These are phyloP conservation scores for Pythium rhizo-oryzae DNA, from an alignment of 352 stramenopile genomes.

Conservation along the genomic window DNA sequence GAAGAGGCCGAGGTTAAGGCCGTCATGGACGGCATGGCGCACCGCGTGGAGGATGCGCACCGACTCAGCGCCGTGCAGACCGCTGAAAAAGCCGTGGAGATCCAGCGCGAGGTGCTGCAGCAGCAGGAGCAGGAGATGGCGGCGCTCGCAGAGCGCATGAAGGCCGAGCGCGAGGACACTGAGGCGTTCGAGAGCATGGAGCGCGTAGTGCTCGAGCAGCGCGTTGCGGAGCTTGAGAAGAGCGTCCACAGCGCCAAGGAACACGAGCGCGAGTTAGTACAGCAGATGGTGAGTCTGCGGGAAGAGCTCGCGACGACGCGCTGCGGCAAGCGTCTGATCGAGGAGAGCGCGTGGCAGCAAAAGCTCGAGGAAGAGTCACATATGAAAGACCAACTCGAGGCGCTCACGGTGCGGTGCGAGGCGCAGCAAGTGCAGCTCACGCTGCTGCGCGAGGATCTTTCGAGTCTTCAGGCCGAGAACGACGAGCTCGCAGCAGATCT, in stretches of 20 bases:
- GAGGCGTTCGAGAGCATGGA: conserved; percentile 56
- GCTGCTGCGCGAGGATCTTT: conserved; percentile 26
- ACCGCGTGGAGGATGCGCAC: conserved; percentile 33
- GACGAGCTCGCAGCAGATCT: conserved; percentile 35
- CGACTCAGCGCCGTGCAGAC: conserved; percentile 9
- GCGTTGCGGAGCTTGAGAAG: conserved; percentile 55
- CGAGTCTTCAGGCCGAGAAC: conserved; percentile 29
- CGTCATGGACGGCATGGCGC: conserved; percentile 42
- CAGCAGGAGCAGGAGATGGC: conserved; percentile 23
- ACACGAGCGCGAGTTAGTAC: conserved; percentile 16
- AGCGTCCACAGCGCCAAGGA: conserved; percentile 53
- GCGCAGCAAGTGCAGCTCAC: conserved; percentile 26
- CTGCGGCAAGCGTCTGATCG: conserved; percentile 27
- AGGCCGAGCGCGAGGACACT: conserved; percentile 24
- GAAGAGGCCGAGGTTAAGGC: conserved; percentile 37
- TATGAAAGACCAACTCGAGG: conserved; percentile 37
- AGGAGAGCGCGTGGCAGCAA: conserved; percentile 36
- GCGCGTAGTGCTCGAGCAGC: conserved; percentile 50
- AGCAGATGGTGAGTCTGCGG: conserved; percentile 35
- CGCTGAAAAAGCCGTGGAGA: conserved; percentile 22
- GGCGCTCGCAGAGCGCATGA: conserved; percentile 20
- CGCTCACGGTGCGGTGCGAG: conserved; percentile 25
- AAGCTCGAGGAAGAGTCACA: conserved; percentile 26
- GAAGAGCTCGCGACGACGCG: conserved; percentile 35
- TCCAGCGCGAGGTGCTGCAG: conserved; percentile 16